Evolutionary conservation across 106 monocot species (phyloP).

Genomic region (Acorus calamus): DNA sequence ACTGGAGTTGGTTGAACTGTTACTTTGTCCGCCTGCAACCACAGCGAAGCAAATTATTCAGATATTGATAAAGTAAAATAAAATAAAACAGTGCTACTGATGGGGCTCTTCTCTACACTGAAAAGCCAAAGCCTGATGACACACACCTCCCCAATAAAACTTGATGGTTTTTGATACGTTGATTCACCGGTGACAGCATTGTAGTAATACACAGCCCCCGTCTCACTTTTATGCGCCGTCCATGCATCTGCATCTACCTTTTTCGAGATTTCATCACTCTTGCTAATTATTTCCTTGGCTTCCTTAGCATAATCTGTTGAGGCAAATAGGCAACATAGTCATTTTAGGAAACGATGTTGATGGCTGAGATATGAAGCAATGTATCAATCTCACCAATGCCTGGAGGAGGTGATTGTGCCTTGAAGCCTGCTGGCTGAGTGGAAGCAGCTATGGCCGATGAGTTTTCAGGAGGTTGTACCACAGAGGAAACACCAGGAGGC

Average conservation of each 20-base stretch:
- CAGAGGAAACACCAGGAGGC: conserved; percentile 43
- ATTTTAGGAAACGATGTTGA: no score
- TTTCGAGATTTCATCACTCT: conserved; percentile 11
- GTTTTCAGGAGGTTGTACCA: conserved; percentile 5
- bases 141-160: conserved; percentile 81
- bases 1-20: conserved; percentile 47
- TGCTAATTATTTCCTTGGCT: conserved; percentile 13
- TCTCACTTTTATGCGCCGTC: conserved; percentile 76
- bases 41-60: conserved; percentile 14
- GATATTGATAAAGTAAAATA: conserved; percentile 3
- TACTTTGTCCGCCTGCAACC: conserved; percentile 53
- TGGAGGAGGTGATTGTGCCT: conserved; percentile 21
- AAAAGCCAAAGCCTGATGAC: neutral
- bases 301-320: conserved; percentile 30
- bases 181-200: conserved; percentile 79
- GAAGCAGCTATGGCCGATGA: conserved; percentile 6
- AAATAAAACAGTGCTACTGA: no score
- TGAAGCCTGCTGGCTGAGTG: conserved; percentile 8
- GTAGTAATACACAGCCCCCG: conserved; percentile 85
- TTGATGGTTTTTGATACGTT: conserved; percentile 76
- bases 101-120: no score
- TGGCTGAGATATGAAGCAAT: no score
- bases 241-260: conserved; percentile 39
- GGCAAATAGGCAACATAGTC: no score
- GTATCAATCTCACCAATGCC: conserved; percentile 18